Conservation (phyloP, 768 basidiomycete genomes). For the Coprinopsis cinerea region DNA sequence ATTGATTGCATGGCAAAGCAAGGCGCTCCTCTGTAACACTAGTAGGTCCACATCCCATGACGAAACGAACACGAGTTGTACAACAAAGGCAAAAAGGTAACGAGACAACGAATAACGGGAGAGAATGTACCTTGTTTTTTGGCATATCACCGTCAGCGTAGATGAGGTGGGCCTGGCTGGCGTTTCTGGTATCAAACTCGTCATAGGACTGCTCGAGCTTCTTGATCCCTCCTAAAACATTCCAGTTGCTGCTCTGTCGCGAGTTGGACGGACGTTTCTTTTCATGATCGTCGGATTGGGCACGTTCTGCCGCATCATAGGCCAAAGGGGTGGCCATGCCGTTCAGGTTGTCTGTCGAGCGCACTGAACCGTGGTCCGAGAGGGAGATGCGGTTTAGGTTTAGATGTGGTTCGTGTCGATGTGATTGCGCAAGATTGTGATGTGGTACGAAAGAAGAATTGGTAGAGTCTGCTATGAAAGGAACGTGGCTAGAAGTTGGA, state of each 20-base stretch:
- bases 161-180: conserved; percentile 43
- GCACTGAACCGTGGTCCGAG: not conserved
- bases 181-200: conserved; percentile 51
- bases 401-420: not conserved
- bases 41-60: too few relatives aligned
- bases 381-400: not conserved
- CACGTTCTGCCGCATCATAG: conserved; percentile 22
- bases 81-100: too few relatives aligned
- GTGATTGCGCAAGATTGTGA: not conserved
- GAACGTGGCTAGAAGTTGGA: conserved; percentile 7
- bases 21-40: too few relatives aligned
- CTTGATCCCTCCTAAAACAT: conserved; percentile 41
- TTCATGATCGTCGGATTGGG: conserved; percentile 1
- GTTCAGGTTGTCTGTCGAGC: not conserved
- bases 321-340: not conserved
- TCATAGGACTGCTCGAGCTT: conserved; percentile 52
- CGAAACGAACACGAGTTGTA: too few relatives aligned
- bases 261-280: conserved; percentile 2
- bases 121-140: conserved; percentile 49
- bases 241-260: conserved; percentile 40
- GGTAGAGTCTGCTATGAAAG: conserved; percentile 6
- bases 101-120: too few relatives aligned
- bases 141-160: conserved; percentile 61
- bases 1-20: too few relatives aligned
- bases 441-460: not conserved